Evolutionary conservation across 139 green algal species (phyloP).

Genomic region (Chlamydomonas eustigma): DNA sequence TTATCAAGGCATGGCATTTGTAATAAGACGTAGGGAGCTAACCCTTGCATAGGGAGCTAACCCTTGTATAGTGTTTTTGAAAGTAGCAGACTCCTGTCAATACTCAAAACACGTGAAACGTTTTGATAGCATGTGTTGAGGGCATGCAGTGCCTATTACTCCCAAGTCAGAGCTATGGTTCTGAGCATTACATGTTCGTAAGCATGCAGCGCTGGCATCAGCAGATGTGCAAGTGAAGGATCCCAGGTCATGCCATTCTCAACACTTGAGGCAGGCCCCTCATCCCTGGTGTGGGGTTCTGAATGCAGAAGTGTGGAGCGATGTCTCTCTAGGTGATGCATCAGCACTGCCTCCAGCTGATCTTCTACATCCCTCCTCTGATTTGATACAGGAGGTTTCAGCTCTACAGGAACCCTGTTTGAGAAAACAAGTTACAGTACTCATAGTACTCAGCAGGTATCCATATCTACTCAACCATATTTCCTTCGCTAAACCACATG

Average conservation of each 20-base stretch:
- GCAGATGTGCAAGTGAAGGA: conserved; percentile 34
- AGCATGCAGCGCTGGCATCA: conserved; percentile 48
- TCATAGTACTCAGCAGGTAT: too few relatives aligned
- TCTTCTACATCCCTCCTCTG: not conserved
- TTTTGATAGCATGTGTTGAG: too few relatives aligned
- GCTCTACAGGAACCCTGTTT: not conserved
- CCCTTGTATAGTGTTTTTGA: not conserved
- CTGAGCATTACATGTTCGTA: conserved; percentile 40
- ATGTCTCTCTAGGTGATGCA: not conserved
- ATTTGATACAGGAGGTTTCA: not conserved
- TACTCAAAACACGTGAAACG: too few relatives aligned
- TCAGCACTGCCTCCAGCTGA: not conserved
- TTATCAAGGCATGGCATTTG: too few relatives aligned
- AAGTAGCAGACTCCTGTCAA: too few relatives aligned
- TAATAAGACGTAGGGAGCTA: too few relatives aligned
- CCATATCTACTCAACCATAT: too few relatives aligned
- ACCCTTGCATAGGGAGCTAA: too few relatives aligned
- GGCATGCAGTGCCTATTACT: too few relatives aligned
- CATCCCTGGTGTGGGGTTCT: not conserved
- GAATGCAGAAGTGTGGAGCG: not conserved
- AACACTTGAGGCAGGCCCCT: not conserved
- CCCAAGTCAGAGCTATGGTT: too few relatives aligned
- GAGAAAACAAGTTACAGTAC: too few relatives aligned
- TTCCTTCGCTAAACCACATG: too few relatives aligned
- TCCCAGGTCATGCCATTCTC: conserved; percentile 30